A percentile compares a stretch with the other conserved stretches of the same genome.
phyloP scores from a whole-genome alignment of 345 rosid genomes.

The Clarkia xantiana region DNA sequence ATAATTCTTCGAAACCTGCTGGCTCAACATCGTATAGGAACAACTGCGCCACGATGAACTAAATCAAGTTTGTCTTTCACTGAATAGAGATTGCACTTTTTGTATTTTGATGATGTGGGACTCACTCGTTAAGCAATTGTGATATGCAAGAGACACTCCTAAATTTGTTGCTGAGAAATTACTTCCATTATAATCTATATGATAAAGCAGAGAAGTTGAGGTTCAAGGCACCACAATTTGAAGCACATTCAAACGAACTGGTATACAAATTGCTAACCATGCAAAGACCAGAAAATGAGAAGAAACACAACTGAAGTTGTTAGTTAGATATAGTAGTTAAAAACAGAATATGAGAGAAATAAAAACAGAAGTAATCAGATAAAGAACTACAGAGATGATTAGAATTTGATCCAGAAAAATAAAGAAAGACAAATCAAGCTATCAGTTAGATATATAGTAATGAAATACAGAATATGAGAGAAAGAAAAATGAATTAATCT shows the following conservation, averaged over 20 bases:
- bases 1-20: slow-evolving; percentile 50
- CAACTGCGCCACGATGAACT: slow-evolving; percentile 79
- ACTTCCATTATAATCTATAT: slow-evolving; percentile 69
- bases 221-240: slow-evolving; percentile 80
- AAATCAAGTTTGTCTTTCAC: slow-evolving; percentile 44
- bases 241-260: slow-evolving; percentile 92
- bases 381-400: too few relatives aligned
- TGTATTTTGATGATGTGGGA: slow-evolving; percentile 4
- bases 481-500: too few relatives aligned
- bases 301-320: too few relatives aligned
- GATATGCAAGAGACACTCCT: slow-evolving; percentile 72
- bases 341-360: too few relatives aligned
- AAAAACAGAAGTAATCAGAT: too few relatives aligned
- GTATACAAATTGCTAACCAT: slow-evolving; percentile 11
- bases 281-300: too few relatives aligned
- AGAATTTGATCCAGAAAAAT: too few relatives aligned
- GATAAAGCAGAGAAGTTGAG: slow-evolving; percentile 88
- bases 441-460: too few relatives aligned
- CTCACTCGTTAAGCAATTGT: slow-evolving; percentile 11
- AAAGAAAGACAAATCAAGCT: too few relatives aligned
- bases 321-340: too few relatives aligned
- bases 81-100: neutral
- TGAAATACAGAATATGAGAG: too few relatives aligned
- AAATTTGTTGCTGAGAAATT: slow-evolving; percentile 68
- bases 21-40: slow-evolving; percentile 67